These are phyloP conservation scores for Leptomonas seymouri DNA, from an alignment of 208 protist genomes.

Conservation along the genomic window DNA sequence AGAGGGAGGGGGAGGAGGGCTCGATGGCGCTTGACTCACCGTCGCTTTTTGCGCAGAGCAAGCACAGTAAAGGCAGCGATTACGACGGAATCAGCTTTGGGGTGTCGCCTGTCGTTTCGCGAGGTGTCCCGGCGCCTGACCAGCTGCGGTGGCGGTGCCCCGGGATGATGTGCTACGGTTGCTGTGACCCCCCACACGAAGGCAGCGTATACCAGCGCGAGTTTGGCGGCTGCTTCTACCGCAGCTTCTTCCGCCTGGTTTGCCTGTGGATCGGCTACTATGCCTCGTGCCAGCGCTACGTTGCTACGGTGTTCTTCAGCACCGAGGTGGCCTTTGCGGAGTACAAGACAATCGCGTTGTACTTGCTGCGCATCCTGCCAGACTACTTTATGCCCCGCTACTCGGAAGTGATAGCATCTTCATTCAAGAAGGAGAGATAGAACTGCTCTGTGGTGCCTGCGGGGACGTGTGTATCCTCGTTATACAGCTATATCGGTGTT, in stretches of 20 bases:
- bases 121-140: conserved; percentile 11
- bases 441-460: not conserved
- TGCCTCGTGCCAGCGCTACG: conserved; percentile 70
- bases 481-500: too few species aligned
- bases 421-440: not conserved
- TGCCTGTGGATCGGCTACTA: conserved; percentile 89
- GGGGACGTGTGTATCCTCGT: too few species aligned
- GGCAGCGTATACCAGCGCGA: conserved; percentile 52
- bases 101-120: conserved; percentile 14
- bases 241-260: conserved; percentile 83
- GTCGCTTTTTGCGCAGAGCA: not conserved
- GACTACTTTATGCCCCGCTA: conserved; percentile 61
- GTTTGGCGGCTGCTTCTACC: conserved; percentile 79
- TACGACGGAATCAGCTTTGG: conserved; percentile 13
- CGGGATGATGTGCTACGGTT: conserved; percentile 42
- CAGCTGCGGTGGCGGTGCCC: conserved; percentile 25
- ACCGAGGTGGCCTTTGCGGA: conserved; percentile 81
- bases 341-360: conserved; percentile 66
- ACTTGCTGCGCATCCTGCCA: conserved; percentile 70
- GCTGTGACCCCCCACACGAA: conserved; percentile 55
- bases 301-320: conserved; percentile 84
- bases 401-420: conserved; percentile 13
- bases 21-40: conserved; percentile 4
- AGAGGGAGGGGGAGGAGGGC: not conserved
- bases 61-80: not conserved